Evolutionary conservation across 2,329 filamentous ascomycete species (phyloP).

Genomic region (Talaromyces verruculosus): DNA sequence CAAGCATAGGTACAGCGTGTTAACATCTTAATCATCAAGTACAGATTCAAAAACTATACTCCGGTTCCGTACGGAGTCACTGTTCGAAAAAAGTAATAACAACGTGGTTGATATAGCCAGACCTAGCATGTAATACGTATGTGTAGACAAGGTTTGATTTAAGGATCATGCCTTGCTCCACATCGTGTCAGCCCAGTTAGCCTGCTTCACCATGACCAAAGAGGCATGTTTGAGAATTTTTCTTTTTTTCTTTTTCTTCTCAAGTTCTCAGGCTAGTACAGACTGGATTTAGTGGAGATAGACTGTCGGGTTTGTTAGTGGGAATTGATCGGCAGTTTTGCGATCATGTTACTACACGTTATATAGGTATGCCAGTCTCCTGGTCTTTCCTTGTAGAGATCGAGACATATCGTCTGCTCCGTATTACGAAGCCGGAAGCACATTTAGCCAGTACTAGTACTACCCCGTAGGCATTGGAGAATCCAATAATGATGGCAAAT

Average conservation of each 20-base stretch:
- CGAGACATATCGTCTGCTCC: not conserved
- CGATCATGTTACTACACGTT: not conserved
- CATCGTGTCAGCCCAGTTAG: slow-evolving; percentile 9
- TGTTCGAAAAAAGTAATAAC: slow-evolving; percentile 2
- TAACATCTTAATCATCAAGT: not conserved
- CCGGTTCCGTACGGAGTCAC: not conserved
- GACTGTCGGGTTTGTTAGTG: slow-evolving; percentile 1
- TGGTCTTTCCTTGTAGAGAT: slow-evolving; percentile 6
- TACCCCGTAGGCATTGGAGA: not conserved
- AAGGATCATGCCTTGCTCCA: slow-evolving; percentile 11
- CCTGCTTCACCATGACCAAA: slow-evolving; percentile 8
- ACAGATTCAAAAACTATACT: not conserved
- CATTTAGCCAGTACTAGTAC: not conserved
- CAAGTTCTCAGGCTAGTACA: not conserved
- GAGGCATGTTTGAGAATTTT: not conserved
- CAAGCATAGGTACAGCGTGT: not conserved
- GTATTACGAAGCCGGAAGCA: not conserved
- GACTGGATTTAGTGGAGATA: not conserved
- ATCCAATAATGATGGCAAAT: not conserved
- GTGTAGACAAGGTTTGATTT: slow-evolving; percentile 11
- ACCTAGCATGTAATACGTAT: not conserved
- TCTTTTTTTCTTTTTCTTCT: not conserved
- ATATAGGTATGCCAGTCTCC: not conserved
- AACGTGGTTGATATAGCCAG: not conserved
- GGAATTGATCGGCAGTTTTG: not conserved